Evolutionary conservation across 495 filamentous ascomycete species (phyloP), one percentile per base, ranked within the genome.

Genomic region (Amniculicola lignicola): DNA sequence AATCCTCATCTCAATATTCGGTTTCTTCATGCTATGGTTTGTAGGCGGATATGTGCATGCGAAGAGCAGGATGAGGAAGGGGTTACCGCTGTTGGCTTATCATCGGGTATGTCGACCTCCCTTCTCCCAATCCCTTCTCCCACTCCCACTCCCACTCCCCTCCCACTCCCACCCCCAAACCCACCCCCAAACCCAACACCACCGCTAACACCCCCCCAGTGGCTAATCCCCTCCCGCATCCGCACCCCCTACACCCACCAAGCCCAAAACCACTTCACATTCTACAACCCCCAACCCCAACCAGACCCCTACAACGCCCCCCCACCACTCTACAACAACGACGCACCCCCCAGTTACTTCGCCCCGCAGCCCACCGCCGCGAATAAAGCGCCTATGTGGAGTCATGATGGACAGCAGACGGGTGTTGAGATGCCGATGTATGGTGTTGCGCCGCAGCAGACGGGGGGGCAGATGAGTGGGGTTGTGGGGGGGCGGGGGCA

Each of bases 21-120:
- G 84, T 33, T 64, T 84, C 51, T 57, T 77, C 58, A 64, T 81
- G 23, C 74, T 79, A 53, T 72, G 82, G 61, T 63, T 87, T 25
- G 65, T 82, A 28, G 82, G 82, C 59, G 79, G 80, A 57, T 76
- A 82, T 57, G 52, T 71, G 12, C 87, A 90, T 67, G 87, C 86
- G 33, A 77, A 81, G 70, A 70, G 72, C 38, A 77, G 88, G 39
- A 71, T 90, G 45, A 74, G 71, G 36, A 79, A 76, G 59, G 85
- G 85, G 14, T 65, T 78, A 36, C 69, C 74, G 10, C 85, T 86
- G 5, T 69, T 89, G 37, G 64, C 56, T 25, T 90, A 89, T 67
- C 86, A 91, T 67, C 72, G 81, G 61, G 86, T 89, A 59, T 22
- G 62, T 57, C 10, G 28, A 10, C 49, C 31, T 29, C 41, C 44